Evolutionary conservation across 768 basidiomycete species (phyloP).

Genomic region (Suillus alpinus): DNA sequence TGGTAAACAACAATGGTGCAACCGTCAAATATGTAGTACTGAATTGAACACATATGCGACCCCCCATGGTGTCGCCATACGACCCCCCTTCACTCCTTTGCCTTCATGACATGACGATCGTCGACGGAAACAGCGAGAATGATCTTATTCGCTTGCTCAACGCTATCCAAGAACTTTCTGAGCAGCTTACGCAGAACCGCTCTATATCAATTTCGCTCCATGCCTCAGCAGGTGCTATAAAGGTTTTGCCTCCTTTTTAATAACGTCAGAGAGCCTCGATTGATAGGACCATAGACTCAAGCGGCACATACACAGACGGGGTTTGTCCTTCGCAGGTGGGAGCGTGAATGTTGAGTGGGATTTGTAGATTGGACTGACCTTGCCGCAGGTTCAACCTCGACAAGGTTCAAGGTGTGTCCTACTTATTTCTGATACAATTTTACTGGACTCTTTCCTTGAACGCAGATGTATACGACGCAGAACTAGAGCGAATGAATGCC

Average conservation of each 20-base stretch:
- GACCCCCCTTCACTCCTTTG: background rate
- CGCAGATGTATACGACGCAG: conserved; percentile 84
- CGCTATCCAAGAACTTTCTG: conserved; percentile 75
- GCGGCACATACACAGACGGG: conserved; percentile 89
- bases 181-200: conserved; percentile 80
- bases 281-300: conserved; percentile 54
- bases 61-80: background rate
- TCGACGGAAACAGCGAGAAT: conserved; percentile 51
- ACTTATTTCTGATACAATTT: background rate
- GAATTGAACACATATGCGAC: background rate
- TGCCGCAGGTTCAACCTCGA: conserved; percentile 78
- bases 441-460: conserved; percentile 2
- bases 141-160: conserved; percentile 63
- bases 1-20: no score
- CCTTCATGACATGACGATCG: conserved; percentile 45
- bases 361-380: background rate
- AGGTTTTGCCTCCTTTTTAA: conserved; percentile 50
- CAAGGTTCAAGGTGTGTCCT: conserved; percentile 67
- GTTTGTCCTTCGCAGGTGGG: conserved; percentile 81
- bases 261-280: background rate
- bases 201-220: conserved; percentile 70
- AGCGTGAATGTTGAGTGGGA: conserved; percentile 7
- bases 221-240: conserved; percentile 69
- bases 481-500: conserved; percentile 86
- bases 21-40: background rate